A percentile compares a stretch with the other conserved stretches of the same genome.
Evolutionary conservation across 768 basidiomycete genomes (phyloP).

Genomic region (Dictyophora rubrovolvata): DNA sequence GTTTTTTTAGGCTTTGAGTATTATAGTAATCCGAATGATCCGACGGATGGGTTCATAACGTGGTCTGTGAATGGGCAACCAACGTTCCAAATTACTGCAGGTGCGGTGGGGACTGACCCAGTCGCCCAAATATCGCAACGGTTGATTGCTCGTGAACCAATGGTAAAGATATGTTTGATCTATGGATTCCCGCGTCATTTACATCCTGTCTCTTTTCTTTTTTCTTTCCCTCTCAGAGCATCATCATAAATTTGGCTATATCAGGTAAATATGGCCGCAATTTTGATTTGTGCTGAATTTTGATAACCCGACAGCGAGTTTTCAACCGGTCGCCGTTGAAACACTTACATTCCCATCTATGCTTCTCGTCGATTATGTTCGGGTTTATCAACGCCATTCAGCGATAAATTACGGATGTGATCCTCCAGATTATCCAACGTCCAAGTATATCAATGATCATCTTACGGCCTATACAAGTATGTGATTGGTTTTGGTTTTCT

Average conservation of each 20-base stretch:
- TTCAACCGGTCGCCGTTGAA: constrained; percentile 48
- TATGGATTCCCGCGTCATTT: background rate
- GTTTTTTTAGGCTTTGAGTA: constrained; percentile 57
- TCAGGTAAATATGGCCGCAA: constrained; percentile 28
- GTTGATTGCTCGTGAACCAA: constrained; percentile 42
- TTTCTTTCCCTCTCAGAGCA: constrained; percentile 21
- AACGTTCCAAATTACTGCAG: constrained; percentile 26
- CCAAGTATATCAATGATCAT: constrained; percentile 50
- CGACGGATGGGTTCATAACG: constrained; percentile 52
- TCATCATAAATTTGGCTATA: constrained; percentile 54
- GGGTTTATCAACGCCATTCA: constrained; percentile 65
- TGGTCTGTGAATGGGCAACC: constrained; percentile 59
- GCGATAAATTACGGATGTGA: constrained; percentile 54
- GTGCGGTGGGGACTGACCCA: constrained; percentile 40
- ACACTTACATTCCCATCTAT: constrained; percentile 62
- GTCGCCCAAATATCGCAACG: constrained; percentile 33
- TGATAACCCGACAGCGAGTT: constrained; percentile 40
- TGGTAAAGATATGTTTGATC: constrained; percentile 22
- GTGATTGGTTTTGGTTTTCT: constrained; percentile 19
- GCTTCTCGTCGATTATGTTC: constrained; percentile 67
- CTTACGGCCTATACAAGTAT: constrained; percentile 46
- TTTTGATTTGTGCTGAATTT: background rate
- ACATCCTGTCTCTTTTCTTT: background rate
- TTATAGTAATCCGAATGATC: constrained; percentile 48
- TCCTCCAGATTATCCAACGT: constrained; percentile 55